Percentiles rank a stretch among this genome's conserved stretches.
These are phyloP conservation scores for Lodderomyces elongisporus DNA, from an alignment of 1,139 yeast species.

Conservation along the genomic window DNA sequence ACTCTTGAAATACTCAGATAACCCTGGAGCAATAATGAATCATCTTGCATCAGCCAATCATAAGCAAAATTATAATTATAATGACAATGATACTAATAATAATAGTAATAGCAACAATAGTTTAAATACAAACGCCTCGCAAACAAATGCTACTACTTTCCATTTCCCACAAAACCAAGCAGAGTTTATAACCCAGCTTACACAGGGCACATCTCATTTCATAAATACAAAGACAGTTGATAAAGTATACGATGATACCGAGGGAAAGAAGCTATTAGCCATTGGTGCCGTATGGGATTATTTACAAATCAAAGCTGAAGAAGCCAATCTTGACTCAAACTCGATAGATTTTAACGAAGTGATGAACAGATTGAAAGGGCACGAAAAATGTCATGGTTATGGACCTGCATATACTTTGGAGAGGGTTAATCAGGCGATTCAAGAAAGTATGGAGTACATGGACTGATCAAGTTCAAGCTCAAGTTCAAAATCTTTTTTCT, in stretches of 20 bases:
- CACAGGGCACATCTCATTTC: slow-evolving; percentile 19
- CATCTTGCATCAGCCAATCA: not conserved
- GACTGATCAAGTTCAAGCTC: not conserved
- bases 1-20: slow-evolving; percentile 21
- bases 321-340: slow-evolving; percentile 38
- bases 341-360: slow-evolving; percentile 54
- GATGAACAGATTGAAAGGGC: slow-evolving; percentile 56
- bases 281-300: slow-evolving; percentile 85
- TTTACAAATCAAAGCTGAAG: slow-evolving; percentile 44
- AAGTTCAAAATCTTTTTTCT: not conserved
- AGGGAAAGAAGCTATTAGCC: slow-evolving; percentile 51
- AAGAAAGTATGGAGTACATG: slow-evolving; percentile 6
- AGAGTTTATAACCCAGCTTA: slow-evolving; percentile 30
- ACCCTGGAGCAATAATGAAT: not conserved
- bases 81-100: not conserved
- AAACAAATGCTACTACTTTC: slow-evolving; percentile 15
- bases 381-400: slow-evolving; percentile 72
- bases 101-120: not conserved
- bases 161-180: slow-evolving; percentile 34
- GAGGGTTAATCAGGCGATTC: slow-evolving; percentile 32
- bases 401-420: slow-evolving; percentile 74
- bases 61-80: no score
- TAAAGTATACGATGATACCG: slow-evolving; percentile 31
- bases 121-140: not conserved
- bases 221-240: slow-evolving; percentile 19